Evolutionary conservation across 108 stramenopile genomes (phyloP).

Genomic region (Mediolabrus comicus): DNA sequence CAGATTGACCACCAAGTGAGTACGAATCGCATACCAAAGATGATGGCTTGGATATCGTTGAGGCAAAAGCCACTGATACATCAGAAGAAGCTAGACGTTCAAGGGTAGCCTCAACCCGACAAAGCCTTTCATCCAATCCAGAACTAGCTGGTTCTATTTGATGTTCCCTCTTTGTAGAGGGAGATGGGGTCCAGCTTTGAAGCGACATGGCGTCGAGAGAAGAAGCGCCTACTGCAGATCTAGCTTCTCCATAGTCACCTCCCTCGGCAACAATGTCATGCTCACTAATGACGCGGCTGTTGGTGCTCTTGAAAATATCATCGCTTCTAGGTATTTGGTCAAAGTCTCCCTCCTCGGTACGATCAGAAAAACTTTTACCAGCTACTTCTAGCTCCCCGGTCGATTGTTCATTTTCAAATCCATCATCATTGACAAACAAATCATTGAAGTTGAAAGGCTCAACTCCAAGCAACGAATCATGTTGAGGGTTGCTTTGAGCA

Average conservation of each 20-base stretch:
- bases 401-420: neutral
- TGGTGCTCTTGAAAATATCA: neutral
- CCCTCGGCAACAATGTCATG: neutral
- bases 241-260: neutral
- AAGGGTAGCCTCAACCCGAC: constrained; percentile 21
- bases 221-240: neutral
- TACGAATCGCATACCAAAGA: neutral
- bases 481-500: neutral
- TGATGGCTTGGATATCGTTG: neutral
- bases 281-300: neutral
- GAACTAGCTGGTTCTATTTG: neutral
- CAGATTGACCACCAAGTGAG: neutral
- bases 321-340: neutral
- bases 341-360: too few relatives aligned
- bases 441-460: neutral
- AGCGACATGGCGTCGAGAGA: neutral
- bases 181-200: neutral
- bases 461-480: neutral
- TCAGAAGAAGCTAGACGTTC: constrained; percentile 7
- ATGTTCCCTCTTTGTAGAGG: neutral
- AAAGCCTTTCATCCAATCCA: constrained; percentile 9
- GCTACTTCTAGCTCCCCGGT: neutral
- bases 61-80: neutral
- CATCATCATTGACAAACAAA: neutral
- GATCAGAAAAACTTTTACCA: neutral